Evolutionary conservation across 1,284 basidiomycete genomes (phyloP), one percentile per base, ranked within the genome.

Genomic region (Kwoniella shivajii): DNA sequence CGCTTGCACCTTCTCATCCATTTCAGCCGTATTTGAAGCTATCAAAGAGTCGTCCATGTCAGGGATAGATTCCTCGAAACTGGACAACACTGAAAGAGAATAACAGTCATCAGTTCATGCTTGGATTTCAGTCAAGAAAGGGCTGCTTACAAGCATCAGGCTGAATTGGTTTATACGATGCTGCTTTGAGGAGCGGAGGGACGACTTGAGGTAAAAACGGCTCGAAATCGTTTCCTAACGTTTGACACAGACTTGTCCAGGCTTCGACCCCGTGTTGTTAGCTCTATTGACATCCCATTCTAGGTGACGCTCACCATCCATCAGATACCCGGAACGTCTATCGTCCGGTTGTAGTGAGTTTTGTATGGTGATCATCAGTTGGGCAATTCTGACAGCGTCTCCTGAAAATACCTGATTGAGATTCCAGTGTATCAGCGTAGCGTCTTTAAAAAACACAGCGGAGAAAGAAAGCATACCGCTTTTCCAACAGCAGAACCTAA

Each of bases 1-100:
- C 2, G 90, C 89, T 66, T 89, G 86, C 54, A 89, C 60, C 73
- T 92, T 92, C 65, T 92, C 90, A 66, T 90, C 89, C 62, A 92
- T 85, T 3, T 85, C 85, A 0, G 88, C 86, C 1, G 89, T 91
- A 36, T 67, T 56, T 5, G 64, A 54, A 22, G 55, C 50, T 14
- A 62, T 60, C 22, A 57, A 54, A 11, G 83, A 80, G 22, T 86
- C 85, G 13, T 64, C 63, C 30, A 59, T 57, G 10, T 66, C 44
- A 11, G 56, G 56, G n/a, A 29, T 66, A 22, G 29, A 36, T 6
- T 59, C 51, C 37, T 54, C 60, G 34, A 52, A 52, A 10, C 48
- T 52, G 16, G 57, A 59, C 20, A 39, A 27, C 6, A 56, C 60
- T 59, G 42, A 20, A 2, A 49, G 20, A 18, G 24, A 11, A 2